These are phyloP conservation scores for Teratosphaeria destructans DNA, from an alignment of 2,329 filamentous ascomycete genomes.

Conservation along the genomic window DNA sequence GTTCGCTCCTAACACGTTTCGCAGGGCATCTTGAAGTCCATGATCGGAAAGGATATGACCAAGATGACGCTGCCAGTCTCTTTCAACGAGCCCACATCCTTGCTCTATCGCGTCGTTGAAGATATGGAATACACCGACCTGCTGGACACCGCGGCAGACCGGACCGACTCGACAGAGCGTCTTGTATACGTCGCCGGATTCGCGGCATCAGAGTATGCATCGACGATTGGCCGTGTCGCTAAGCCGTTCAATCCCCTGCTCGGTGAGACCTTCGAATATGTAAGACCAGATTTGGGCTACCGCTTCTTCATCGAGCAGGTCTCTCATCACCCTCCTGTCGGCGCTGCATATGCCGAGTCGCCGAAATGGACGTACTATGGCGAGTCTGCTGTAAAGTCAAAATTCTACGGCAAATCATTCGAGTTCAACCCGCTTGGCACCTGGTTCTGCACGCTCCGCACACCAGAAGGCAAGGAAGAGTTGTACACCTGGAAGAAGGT, in stretches of 20 bases:
- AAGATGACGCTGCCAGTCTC: slow-evolving; percentile 98
- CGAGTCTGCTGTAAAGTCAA: slow-evolving; percentile 88
- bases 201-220: slow-evolving; percentile 91
- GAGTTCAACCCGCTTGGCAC: slow-evolving; percentile 94
- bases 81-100: slow-evolving; percentile 94
- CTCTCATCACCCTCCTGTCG: slow-evolving; percentile 90
- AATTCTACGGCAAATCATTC: slow-evolving; percentile 96
- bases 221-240: slow-evolving; percentile 89
- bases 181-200: slow-evolving; percentile 93
- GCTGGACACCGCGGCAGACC: slow-evolving; percentile 76
- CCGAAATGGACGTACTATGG: slow-evolving; percentile 94
- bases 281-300: slow-evolving; percentile 89
- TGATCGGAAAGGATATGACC: slow-evolving; percentile 99
- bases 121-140: slow-evolving; percentile 98
- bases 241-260: slow-evolving; percentile 97
- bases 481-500: slow-evolving; percentile 99
- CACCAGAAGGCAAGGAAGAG: slow-evolving; percentile 54
- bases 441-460: slow-evolving; percentile 85
- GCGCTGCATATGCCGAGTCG: slow-evolving; percentile 85
- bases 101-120: slow-evolving; percentile 88
- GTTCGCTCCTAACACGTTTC: slow-evolving; percentile 15
- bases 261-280: slow-evolving; percentile 95
- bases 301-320: slow-evolving; percentile 98
- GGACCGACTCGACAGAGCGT: slow-evolving; percentile 77
- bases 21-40: slow-evolving; percentile 91